phyloP scores from a whole-genome alignment of 1,139 yeast species.

The Diutina neorugosa region DNA sequence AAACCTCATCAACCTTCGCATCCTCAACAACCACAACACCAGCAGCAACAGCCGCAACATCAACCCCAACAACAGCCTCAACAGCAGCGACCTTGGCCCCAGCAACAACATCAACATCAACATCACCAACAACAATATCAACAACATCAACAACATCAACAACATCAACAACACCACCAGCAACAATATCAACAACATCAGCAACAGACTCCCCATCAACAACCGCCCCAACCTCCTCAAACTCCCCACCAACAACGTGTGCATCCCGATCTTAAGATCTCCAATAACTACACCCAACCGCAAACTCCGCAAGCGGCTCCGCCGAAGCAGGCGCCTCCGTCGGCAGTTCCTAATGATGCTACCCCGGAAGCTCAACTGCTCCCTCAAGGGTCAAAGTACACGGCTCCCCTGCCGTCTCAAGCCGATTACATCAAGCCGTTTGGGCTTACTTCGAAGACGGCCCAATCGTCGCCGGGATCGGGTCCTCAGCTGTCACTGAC shows the following conservation, averaged over 20 bases:
- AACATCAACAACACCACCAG: not conserved
- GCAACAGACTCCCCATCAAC: not conserved
- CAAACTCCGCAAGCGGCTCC: not conserved
- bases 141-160: not conserved
- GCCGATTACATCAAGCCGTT: slow-evolving; percentile 15
- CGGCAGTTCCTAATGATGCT: not conserved
- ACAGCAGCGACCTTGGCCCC: not conserved
- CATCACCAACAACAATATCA: not conserved
- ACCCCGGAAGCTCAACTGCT: not conserved
- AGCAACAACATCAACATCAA: not conserved
- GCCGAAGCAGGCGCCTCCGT: not conserved
- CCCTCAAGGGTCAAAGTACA: not conserved
- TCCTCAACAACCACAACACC: not conserved
- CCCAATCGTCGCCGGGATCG: slow-evolving; percentile 1
- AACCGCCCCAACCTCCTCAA: not conserved
- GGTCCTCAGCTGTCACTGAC: not conserved
- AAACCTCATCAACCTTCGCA: not conserved
- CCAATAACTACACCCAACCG: slow-evolving; percentile 5
- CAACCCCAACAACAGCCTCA: not conserved
- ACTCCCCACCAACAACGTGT: slow-evolving; percentile 8
- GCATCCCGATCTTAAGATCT: slow-evolving; percentile 24
- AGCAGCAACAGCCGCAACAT: not conserved
- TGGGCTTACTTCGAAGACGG: slow-evolving; percentile 8
- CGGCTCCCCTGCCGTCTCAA: not conserved
- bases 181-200: not conserved